Conservation (phyloP, 495 filamentous ascomycete species). For the Podospora fimiseda region DNA sequence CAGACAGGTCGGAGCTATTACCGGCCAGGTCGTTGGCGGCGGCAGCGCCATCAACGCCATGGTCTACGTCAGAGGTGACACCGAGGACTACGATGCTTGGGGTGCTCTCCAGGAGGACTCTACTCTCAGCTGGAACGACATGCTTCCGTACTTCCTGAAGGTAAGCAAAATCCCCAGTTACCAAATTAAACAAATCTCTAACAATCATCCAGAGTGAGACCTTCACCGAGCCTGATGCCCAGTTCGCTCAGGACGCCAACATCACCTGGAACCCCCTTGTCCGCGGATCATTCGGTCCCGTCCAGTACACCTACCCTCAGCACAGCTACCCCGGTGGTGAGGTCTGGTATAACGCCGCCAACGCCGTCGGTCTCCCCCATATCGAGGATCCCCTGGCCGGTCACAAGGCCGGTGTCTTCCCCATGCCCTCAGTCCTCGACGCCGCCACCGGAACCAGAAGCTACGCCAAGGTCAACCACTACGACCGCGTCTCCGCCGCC, state of each 20-base stretch:
- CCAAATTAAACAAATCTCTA: background rate
- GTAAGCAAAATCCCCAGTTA: slow-evolving; percentile 14
- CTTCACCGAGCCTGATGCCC: slow-evolving; percentile 18
- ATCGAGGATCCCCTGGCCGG: slow-evolving; percentile 34
- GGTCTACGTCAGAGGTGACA: slow-evolving; percentile 36
- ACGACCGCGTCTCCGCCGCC: slow-evolving; percentile 25
- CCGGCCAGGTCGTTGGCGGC: slow-evolving; percentile 36
- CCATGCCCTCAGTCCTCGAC: slow-evolving; percentile 34
- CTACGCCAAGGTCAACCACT: slow-evolving; percentile 35
- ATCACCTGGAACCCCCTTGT: slow-evolving; percentile 36
- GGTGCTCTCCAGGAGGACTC: slow-evolving; percentile 48
- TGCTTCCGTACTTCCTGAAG: slow-evolving; percentile 57
- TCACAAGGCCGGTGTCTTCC: slow-evolving; percentile 24
- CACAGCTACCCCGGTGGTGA: slow-evolving; percentile 32
- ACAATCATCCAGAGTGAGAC: slow-evolving; percentile 20
- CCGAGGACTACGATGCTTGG: slow-evolving; percentile 53
- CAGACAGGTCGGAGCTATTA: slow-evolving; percentile 14
- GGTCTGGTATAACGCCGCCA: slow-evolving; percentile 29
- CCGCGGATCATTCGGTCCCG: slow-evolving; percentile 33
- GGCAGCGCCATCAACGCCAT: slow-evolving; percentile 39
- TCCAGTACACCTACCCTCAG: slow-evolving; percentile 36
- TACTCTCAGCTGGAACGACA: slow-evolving; percentile 54
- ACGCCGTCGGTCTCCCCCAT: slow-evolving; percentile 23
- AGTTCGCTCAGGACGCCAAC: slow-evolving; percentile 21
- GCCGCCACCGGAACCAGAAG: slow-evolving; percentile 32